phyloP scores from a whole-genome alignment of 2,329 filamentous ascomycete genomes.

The Diaporthe capsici region DNA sequence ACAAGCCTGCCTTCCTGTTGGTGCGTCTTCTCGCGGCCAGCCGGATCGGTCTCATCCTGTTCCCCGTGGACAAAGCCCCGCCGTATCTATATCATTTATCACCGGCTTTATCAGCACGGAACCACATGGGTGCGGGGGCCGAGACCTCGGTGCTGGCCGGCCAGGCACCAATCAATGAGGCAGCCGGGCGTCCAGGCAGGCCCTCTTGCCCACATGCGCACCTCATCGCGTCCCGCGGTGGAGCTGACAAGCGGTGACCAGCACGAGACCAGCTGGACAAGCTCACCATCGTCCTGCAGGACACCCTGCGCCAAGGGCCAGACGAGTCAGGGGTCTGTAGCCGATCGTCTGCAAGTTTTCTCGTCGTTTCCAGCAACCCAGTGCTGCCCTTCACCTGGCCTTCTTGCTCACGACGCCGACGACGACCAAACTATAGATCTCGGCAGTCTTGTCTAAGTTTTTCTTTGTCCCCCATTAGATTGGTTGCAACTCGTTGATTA shows the following conservation, averaged over 20 bases:
- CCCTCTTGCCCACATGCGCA: constrained; percentile 17
- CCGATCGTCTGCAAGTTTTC: constrained; percentile 11
- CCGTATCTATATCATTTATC: constrained; percentile 14
- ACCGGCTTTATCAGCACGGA: constrained; percentile 7
- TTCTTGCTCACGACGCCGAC: constrained; percentile 4
- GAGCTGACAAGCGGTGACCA: constrained; percentile 35
- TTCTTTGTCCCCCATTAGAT: background rate
- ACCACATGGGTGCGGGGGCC: background rate
- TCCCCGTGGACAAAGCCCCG: constrained; percentile 16
- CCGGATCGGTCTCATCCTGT: constrained; percentile 22
- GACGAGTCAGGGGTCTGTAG: constrained; percentile 28
- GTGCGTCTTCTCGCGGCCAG: background rate
- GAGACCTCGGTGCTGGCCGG: constrained; percentile 13
- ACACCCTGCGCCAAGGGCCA: constrained; percentile 7
- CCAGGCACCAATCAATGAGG: constrained; percentile 5
- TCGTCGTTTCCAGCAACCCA: constrained; percentile 12
- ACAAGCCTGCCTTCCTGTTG: background rate
- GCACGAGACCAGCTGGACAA: constrained; percentile 29
- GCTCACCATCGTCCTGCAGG: constrained; percentile 25
- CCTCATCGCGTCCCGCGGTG: constrained; percentile 15
- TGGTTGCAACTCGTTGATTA: constrained; percentile 13
- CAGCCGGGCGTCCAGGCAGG: background rate
- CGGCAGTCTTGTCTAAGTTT: background rate
- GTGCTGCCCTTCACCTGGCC: constrained; percentile 6
- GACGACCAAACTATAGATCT: background rate